Conservation (phyloP, 164 flowering plant genomes). For the Vitis amurensis region DNA sequence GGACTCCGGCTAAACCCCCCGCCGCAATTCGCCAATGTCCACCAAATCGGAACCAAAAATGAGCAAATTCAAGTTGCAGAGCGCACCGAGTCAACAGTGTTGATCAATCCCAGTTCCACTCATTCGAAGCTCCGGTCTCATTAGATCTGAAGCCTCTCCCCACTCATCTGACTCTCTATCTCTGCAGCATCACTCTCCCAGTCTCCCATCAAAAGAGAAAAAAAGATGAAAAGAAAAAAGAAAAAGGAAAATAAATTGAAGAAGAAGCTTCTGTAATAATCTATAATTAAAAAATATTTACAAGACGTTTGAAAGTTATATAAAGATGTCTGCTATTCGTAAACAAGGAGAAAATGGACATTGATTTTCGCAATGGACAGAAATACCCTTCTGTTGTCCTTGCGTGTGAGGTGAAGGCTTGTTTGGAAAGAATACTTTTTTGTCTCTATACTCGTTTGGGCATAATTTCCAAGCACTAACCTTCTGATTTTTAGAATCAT, state of each 20-base stretch:
- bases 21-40: conserved; percentile 16
- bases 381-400: neutral
- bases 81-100: conserved; percentile 2
- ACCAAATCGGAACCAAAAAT: conserved; percentile 5
- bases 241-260: conserved; percentile 5
- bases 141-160: conserved; percentile 19
- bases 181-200: conserved; percentile 5
- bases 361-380: neutral
- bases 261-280: conserved; percentile 35
- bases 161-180: neutral
- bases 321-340: neutral
- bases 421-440: too few species aligned
- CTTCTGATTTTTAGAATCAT: too few species aligned
- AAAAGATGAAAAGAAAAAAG: conserved; percentile 4
- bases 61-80: neutral
- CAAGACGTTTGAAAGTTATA: neutral
- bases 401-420: neutral
- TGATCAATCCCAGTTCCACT: conserved; percentile 9
- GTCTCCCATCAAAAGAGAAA: neutral
- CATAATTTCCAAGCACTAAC: too few species aligned
- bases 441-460: too few species aligned
- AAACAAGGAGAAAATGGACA: too few species aligned
- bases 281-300: neutral
- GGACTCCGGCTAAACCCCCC: conserved; percentile 21
- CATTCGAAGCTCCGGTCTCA: neutral